Conservation (phyloP, 2,329 filamentous ascomycete genomes). For the Lasiodiplodia gonubiensis region DNA sequence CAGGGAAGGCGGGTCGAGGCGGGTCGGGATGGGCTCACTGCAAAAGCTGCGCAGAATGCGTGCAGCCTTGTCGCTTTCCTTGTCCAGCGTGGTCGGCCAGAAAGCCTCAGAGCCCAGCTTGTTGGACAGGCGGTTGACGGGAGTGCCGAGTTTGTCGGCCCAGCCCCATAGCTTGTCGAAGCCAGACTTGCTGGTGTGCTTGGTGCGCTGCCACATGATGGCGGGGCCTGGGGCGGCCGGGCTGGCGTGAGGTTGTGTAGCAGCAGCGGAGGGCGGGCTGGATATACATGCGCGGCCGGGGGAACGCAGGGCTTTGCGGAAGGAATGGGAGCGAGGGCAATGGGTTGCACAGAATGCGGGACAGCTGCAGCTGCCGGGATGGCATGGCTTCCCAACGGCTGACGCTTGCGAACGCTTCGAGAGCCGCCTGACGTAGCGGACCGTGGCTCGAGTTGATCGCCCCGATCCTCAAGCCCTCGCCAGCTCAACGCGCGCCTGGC, state of each 20-base stretch:
- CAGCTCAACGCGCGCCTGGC: conserved; percentile 12
- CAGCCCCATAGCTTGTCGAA: conserved; percentile 76
- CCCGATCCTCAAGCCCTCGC: conserved; percentile 17
- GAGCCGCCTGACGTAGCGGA: conserved; percentile 28
- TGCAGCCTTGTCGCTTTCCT: conserved; percentile 90
- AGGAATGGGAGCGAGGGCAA: conserved; percentile 21
- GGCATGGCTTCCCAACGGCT: conserved; percentile 21
- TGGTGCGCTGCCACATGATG: conserved; percentile 60
- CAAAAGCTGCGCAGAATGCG: conserved; percentile 90
- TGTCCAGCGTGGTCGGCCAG: conserved; percentile 84
- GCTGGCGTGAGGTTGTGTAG: conserved; percentile 10
- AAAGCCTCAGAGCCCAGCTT: conserved; percentile 82
- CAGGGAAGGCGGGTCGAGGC: background rate
- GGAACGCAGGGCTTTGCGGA: background rate
- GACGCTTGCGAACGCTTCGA: conserved; percentile 24
- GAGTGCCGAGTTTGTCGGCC: conserved; percentile 72
- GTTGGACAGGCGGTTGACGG: conserved; percentile 81
- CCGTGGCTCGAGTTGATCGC: conserved; percentile 19
- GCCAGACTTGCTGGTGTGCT: conserved; percentile 64
- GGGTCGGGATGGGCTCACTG: conserved; percentile 60
- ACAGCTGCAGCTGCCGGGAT: conserved; percentile 23
- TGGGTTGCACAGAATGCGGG: conserved; percentile 26
- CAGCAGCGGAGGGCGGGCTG: conserved; percentile 9
- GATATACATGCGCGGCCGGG: conserved; percentile 17
- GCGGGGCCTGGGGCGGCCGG: conserved; percentile 17